Conservation (phyloP, 2,329 filamentous ascomycete genomes). For the Xylariaceae sp. region DNA sequence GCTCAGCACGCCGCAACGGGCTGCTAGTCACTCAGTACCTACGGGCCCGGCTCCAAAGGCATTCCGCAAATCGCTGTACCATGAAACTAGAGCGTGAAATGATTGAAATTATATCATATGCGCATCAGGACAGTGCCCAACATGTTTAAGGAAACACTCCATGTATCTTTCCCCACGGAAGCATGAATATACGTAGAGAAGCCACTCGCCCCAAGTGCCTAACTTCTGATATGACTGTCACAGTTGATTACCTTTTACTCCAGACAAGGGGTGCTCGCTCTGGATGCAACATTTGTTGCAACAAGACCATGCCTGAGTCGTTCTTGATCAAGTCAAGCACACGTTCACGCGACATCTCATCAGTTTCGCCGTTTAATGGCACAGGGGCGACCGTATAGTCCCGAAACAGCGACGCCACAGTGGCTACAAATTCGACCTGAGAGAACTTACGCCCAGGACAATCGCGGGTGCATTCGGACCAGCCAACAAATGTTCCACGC, state of each 20-base stretch:
- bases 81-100: no score
- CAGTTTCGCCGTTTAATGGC: constrained; percentile 13
- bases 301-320: constrained; percentile 8
- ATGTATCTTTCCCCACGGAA: no score
- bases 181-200: no score
- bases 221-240: no score
- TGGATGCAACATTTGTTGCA: constrained; percentile 13
- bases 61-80: no score
- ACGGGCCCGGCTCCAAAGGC: no score
- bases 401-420: constrained; percentile 29
- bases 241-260: constrained; percentile 4
- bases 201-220: no score
- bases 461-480: constrained; percentile 30
- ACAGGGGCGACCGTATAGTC: constrained; percentile 25
- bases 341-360: neutral
- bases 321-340: constrained; percentile 8
- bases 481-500: constrained; percentile 21
- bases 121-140: no score
- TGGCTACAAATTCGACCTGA: constrained; percentile 29
- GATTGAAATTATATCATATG: no score
- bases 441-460: constrained; percentile 32
- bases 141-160: no score
- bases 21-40: no score
- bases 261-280: constrained; percentile 6
- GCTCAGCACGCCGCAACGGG: no score